Percentiles rank a stretch among this genome's conserved stretches.
phyloP scores from a whole-genome alignment of 345 rosid genomes.

The thale cress (Arabidopsis thaliana) region DNA sequence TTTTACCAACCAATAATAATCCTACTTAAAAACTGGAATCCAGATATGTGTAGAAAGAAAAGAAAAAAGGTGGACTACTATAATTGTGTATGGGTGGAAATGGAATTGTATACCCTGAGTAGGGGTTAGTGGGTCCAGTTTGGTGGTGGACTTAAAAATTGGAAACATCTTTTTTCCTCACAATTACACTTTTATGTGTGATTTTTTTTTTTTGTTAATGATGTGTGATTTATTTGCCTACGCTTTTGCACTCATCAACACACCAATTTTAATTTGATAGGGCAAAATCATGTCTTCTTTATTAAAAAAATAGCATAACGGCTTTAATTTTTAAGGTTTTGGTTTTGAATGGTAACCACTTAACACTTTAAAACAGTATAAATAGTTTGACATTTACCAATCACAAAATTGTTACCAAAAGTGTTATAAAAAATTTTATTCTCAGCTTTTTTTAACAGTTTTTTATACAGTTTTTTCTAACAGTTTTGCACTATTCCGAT shows the following conservation, averaged over 20 bases:
- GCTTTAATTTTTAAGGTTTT: slow-evolving; percentile 6
- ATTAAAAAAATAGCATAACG: not conserved
- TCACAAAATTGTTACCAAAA: too few relatives aligned
- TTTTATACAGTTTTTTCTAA: too few relatives aligned
- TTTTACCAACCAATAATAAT: slow-evolving; percentile 24
- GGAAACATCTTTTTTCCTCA: not conserved
- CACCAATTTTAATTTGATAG: not conserved
- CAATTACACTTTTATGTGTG: slow-evolving; percentile 27
- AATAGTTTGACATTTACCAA: too few relatives aligned
- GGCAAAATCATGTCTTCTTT: not conserved
- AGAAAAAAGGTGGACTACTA: not conserved
- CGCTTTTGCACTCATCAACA: slow-evolving; percentile 18
- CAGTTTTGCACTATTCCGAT: too few relatives aligned
- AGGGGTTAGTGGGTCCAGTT: slow-evolving; percentile 31
- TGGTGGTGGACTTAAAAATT: slow-evolving; percentile 14
- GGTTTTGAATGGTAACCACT: too few relatives aligned
- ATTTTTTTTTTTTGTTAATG: not conserved
- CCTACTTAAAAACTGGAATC: not conserved
- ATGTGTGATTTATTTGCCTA: slow-evolving; percentile 25
- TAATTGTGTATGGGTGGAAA: not conserved
- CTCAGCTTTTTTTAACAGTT: too few relatives aligned
- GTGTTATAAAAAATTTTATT: too few relatives aligned
- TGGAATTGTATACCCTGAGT: not conserved
- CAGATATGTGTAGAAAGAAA: too few relatives aligned
- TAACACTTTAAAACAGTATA: too few relatives aligned